Conservation (phyloP, 2,329 filamentous ascomycete species). For the Aspergillus caelatus region DNA sequence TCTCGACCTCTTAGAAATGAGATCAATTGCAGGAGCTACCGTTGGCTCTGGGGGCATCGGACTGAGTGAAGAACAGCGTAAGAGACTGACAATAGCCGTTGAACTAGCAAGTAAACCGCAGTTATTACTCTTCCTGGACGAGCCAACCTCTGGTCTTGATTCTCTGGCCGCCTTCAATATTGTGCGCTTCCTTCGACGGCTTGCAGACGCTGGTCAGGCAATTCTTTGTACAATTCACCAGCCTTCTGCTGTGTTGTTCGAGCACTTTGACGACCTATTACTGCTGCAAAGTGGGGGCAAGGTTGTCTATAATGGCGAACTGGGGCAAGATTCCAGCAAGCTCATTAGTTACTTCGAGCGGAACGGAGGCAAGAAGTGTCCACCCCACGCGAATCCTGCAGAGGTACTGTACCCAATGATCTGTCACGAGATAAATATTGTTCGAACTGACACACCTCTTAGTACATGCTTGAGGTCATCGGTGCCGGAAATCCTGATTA, state of each 20-base stretch:
- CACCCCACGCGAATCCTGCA: constrained; percentile 68
- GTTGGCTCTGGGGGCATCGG: constrained; percentile 64
- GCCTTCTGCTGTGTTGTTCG: constrained; percentile 81
- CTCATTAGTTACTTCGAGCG: constrained; percentile 72
- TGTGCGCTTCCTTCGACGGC: constrained; percentile 62
- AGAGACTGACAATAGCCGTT: constrained; percentile 66
- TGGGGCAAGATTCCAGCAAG: constrained; percentile 72
- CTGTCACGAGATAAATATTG: too few relatives aligned
- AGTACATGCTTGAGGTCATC: constrained; percentile 80
- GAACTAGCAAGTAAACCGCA: constrained; percentile 65
- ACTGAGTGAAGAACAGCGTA: constrained; percentile 67
- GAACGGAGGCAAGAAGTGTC: constrained; percentile 65
- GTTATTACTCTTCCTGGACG: constrained; percentile 64
- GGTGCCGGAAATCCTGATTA: constrained; percentile 66
- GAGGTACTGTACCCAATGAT: constrained; percentile 46
- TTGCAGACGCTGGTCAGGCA: constrained; percentile 76
- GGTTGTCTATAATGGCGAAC: constrained; percentile 84
- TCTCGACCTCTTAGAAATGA: constrained; percentile 70
- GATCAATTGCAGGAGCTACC: constrained; percentile 65
- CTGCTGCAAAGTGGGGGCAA: constrained; percentile 77
- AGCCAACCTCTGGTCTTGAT: constrained; percentile 68
- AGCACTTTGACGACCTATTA: constrained; percentile 82
- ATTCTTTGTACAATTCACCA: constrained; percentile 92
- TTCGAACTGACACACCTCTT: constrained; percentile 10
- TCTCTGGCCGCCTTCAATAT: constrained; percentile 70